A percentile compares a stretch with the other conserved stretches of the same genome.
Evolutionary conservation across 2,329 filamentous ascomycete species (phyloP).

Genomic region (Microdochium bolleyi): DNA sequence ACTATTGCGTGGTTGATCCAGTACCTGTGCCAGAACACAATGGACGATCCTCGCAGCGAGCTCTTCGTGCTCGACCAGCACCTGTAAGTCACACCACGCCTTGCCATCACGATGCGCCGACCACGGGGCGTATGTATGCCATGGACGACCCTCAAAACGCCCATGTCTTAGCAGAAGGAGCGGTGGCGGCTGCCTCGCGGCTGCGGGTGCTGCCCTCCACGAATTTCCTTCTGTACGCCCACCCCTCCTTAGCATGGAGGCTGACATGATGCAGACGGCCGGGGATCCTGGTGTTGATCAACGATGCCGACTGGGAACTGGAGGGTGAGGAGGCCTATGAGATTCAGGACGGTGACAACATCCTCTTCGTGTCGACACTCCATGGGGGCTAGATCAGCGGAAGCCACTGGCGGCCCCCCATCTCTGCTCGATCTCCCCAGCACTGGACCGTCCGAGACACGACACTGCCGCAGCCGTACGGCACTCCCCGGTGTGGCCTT

Average conservation of each 20-base stretch:
- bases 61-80: constrained; percentile 82
- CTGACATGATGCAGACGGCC: constrained; percentile 58
- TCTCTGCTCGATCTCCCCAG: no score
- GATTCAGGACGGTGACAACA: constrained; percentile 73
- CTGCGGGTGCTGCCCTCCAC: not conserved
- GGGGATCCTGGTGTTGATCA: constrained; percentile 92
- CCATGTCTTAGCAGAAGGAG: not conserved
- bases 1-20: constrained; percentile 71
- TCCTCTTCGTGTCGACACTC: constrained; percentile 92
- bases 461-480: not conserved
- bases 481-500: not conserved
- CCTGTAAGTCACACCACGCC: constrained; percentile 57
- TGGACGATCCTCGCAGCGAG: constrained; percentile 80
- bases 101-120: not conserved
- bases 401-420: constrained; percentile 1
- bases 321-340: constrained; percentile 91
- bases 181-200: not conserved
- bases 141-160: not conserved
- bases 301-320: constrained; percentile 97
- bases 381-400: constrained; percentile 65
- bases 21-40: constrained; percentile 71
- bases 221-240: not conserved
- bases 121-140: not conserved
- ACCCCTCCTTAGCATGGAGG: constrained; percentile 4
- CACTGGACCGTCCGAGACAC: not conserved